These are phyloP conservation scores for Agarophyton chilense DNA, from an alignment of 23 red algal species.

Conservation along the genomic window DNA sequence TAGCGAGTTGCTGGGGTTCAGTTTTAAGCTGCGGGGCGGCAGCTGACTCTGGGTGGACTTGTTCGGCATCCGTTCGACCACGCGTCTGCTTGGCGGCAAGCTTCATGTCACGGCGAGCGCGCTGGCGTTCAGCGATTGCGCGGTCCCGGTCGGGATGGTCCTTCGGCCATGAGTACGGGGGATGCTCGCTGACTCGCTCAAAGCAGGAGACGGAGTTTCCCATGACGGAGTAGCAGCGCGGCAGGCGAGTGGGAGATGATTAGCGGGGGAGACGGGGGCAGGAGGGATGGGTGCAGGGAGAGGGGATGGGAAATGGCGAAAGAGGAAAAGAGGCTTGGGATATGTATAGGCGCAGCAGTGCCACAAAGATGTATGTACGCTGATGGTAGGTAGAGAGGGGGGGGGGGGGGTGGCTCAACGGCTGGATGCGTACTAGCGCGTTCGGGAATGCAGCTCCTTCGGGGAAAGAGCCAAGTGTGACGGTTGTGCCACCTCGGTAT, in stretches of 20 bases:
- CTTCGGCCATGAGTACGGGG: conserved; percentile 48
- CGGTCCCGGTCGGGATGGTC: conserved; percentile 48
- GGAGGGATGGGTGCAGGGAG: neutral
- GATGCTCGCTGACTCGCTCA: conserved; percentile 51
- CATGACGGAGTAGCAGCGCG: neutral
- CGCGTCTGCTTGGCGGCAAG: neutral
- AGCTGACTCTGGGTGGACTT: neutral
- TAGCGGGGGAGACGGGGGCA: neutral
- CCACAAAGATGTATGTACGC: too few relatives aligned
- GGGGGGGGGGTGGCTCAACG: neutral
- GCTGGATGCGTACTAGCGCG: neutral
- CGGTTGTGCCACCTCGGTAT: neutral
- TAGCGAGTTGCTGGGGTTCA: neutral
- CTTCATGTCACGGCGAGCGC: conserved; percentile 26
- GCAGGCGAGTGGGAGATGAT: neutral
- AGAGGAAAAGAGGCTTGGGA: too few relatives aligned
- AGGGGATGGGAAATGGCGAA: neutral
- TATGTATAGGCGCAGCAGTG: too few relatives aligned
- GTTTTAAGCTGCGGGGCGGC: neutral
- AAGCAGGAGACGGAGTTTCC: conserved; percentile 56
- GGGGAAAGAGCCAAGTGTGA: neutral
- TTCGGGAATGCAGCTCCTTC: neutral
- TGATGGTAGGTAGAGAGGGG: neutral
- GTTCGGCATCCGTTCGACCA: neutral
- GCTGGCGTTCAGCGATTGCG: conserved; percentile 40